Evolutionary conservation across 352 stramenopile species (phyloP), one percentile per base, ranked within the genome.

Genomic region (Ochromonadaceae sp.): DNA sequence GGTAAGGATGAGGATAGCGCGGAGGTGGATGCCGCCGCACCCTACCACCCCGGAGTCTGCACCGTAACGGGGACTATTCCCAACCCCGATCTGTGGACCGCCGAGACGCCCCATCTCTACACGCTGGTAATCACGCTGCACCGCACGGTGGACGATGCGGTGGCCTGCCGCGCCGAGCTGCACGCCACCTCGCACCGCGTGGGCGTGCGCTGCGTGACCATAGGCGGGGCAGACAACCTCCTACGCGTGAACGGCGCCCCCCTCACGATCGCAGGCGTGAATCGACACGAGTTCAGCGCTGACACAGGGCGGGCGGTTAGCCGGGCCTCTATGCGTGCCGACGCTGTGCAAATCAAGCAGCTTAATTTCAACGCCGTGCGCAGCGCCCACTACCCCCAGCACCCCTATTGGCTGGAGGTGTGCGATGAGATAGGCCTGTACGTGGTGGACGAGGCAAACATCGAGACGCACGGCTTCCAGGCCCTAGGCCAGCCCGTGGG

Each of bases 351-450:
- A 28, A 57, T 78, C 58, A 88, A 79, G 70, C 67, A 76, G 62
- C 80, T 84, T 69, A 92, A 92, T 70, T 90, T 90, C 57, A 92
- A 91, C 72, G 79, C 81, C 5, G 72, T 92, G 10, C 76, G 84
- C 30, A 86, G 77, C 22, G 75, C 72, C 43, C 84, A 92, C 63
- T 92, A 92, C 71, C 83, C 84, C 9, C 85, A 81, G 52, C 69
- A 83, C 67, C 73, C 70, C 5, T 72, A 76, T 9, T 84, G 83
- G 43, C 89, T 90, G 59, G 75, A 86, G 38, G 72, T 91, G 15
- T 87, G 79, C 41, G 81, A 90, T 69, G 78, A 84, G 60, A 71
- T 83, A 39, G 84, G 84, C 10, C 67, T 92, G 59, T 89, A 86
- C 67, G 81, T 92, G n/a, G 74, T 81, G 31, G 84, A 90, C 63